Evolutionary conservation across 73 alveolate genomes (phyloP).

Genomic region (Vitrella brassicaformis): DNA sequence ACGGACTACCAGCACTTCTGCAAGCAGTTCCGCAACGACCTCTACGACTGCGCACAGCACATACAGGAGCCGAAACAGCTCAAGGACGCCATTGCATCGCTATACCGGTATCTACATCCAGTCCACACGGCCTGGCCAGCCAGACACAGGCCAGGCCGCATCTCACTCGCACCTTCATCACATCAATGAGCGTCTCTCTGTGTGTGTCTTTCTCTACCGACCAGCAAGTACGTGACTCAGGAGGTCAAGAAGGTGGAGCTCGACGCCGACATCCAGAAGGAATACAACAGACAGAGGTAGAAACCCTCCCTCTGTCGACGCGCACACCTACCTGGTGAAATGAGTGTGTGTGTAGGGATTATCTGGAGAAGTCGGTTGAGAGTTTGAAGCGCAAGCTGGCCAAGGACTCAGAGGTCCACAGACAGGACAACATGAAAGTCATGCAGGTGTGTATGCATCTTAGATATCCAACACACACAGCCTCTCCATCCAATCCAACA

Average conservation of each 20-base stretch:
- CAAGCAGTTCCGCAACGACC: constrained; percentile 60
- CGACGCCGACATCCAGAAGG: constrained; percentile 72
- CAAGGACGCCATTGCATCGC: constrained; percentile 52
- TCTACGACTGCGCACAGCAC: constrained; percentile 59
- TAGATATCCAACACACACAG: too few relatives aligned
- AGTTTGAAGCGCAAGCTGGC: constrained; percentile 58
- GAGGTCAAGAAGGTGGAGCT: constrained; percentile 50
- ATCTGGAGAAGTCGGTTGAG: constrained; percentile 66
- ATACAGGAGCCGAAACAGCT: constrained; percentile 54
- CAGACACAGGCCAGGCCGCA: too few relatives aligned
- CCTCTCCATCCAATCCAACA: too few relatives aligned
- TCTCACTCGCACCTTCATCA: not conserved
- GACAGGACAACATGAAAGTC: constrained; percentile 61
- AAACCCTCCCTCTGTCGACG: too few relatives aligned
- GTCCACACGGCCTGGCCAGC: too few relatives aligned
- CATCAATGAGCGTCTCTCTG: not conserved
- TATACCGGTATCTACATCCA: constrained; percentile 42
- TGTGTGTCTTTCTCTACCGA: not conserved
- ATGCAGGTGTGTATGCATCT: constrained; percentile 37
- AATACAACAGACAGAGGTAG: constrained; percentile 56
- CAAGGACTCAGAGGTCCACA: constrained; percentile 59
- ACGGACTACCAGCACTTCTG: constrained; percentile 51
- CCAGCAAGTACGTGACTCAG: constrained; percentile 52
- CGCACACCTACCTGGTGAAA: too few relatives aligned
- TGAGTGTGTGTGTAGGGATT: constrained; percentile 15